Conservation (phyloP, 2,329 filamentous ascomycete species). For the Diaporthe eres region DNA sequence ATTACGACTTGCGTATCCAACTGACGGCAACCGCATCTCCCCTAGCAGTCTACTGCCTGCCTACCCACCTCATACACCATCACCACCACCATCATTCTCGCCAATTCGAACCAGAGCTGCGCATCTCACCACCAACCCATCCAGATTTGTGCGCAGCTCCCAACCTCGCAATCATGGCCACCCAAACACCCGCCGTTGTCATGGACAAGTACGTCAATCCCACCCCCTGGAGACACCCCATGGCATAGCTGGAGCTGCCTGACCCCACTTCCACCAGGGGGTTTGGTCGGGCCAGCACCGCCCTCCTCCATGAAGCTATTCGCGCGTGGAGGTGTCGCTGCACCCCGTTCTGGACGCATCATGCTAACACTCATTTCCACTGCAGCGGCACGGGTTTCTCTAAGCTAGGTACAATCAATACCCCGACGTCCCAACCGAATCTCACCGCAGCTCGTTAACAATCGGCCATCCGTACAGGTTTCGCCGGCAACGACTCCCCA, state of each 20-base stretch:
- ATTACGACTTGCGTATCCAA: slow-evolving; percentile 32
- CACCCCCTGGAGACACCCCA: slow-evolving; percentile 46
- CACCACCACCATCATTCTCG: slow-evolving; percentile 19
- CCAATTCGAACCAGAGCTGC: slow-evolving; percentile 37
- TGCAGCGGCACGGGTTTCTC: slow-evolving; percentile 98
- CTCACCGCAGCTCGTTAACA: neutral
- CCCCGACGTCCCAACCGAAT: slow-evolving; percentile 33
- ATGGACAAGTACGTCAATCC: slow-evolving; percentile 96
- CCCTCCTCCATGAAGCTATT: slow-evolving; percentile 40
- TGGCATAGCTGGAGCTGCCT: slow-evolving; percentile 42
- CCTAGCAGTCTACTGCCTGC: neutral
- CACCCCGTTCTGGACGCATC: neutral
- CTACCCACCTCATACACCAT: slow-evolving; percentile 34
- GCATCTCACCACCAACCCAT: slow-evolving; percentile 45
- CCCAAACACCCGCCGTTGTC: slow-evolving; percentile 99
- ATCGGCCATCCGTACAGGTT: slow-evolving; percentile 70
- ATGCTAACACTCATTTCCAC: slow-evolving; percentile 55
- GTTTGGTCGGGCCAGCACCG: slow-evolving; percentile 41
- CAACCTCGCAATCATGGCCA: slow-evolving; percentile 78
- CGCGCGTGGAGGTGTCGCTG: neutral
- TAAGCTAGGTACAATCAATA: slow-evolving; percentile 85
- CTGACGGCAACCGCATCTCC: slow-evolving; percentile 19
- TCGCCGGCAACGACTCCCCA: slow-evolving; percentile 98
- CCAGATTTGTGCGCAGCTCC: slow-evolving; percentile 46
- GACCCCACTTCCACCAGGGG: slow-evolving; percentile 43